phyloP scores from a whole-genome alignment of 1,284 basidiomycete species.

The Apiotrichum veenhuisii region DNA sequence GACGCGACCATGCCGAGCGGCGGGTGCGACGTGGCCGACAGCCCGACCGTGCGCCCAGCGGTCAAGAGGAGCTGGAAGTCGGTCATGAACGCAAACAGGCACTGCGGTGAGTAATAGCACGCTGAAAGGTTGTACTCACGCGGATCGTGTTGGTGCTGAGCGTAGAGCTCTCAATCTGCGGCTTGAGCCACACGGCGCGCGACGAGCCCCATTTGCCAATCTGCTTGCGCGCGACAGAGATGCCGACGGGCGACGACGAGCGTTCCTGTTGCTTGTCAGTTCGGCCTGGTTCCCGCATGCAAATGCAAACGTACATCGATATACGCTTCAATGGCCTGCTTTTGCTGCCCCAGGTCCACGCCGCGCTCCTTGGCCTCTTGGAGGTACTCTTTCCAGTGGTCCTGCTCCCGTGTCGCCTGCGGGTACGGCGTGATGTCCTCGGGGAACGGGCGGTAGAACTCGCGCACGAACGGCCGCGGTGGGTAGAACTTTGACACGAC shows the following conservation, averaged over 20 bases:
- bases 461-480: background rate
- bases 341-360: conserved; percentile 18
- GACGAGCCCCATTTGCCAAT: background rate
- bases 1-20: conserved; percentile 69
- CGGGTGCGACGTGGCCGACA: conserved; percentile 51
- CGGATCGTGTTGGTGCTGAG: background rate
- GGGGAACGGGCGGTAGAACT: conserved; percentile 20
- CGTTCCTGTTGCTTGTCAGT: conserved; percentile 10
- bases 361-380: conserved; percentile 15
- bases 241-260: background rate
- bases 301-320: conserved; percentile 53
- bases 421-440: conserved; percentile 58
- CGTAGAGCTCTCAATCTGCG: background rate
- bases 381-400: conserved; percentile 48
- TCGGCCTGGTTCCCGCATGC: too few relatives aligned
- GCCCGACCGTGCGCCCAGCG: conserved; percentile 60
- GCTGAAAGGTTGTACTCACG: background rate
- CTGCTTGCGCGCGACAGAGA: background rate
- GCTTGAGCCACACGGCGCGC: background rate
- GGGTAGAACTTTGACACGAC: background rate
- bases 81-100: conserved; percentile 78
- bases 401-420: conserved; percentile 60
- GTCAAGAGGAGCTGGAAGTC: conserved; percentile 72
- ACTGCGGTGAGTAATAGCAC: conserved; percentile 52
- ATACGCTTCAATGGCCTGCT: conserved; percentile 43